Evolutionary conservation across 73 alveolate genomes (phyloP), one percentile per base, ranked within the genome.

Genomic region (Paramecium biaurelia): DNA sequence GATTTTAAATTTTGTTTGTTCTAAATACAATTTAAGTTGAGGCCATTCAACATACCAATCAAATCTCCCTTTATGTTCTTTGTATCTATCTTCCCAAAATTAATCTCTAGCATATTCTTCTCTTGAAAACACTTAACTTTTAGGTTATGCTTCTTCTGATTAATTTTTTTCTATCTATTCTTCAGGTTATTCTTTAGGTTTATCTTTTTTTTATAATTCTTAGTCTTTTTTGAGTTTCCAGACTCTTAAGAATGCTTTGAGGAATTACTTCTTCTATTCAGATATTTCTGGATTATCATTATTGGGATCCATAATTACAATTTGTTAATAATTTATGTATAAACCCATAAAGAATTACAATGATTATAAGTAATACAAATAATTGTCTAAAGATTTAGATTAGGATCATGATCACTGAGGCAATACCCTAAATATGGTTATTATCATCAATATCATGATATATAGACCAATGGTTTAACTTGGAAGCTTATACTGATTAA

Each of bases 31-130:
- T 35, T 79, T 79, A 8, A 79, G 43, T 45, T 79, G 10, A 24
- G 90, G 90, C 90, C 90, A 79, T 79, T 79, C 90, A 6, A 79
- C 74, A 79, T 79, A 79, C 90, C 90, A 79, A 26, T 79, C 90
- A 26, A 79, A 79, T 38, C 35, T 38, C 3, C 90, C 90, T 23
- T 79, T 79, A 79, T 79, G 90, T 34, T 79, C 90, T 24, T 79
- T 79, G 18, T 79, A 79, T 20, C 90, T 38, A 21, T 79, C 90
- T 10, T 79, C 90, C 90, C 90, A 79, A 24, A 79, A 79, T 43
- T 79, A 23, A 41, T 32, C 45, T 79, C 28, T 30, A 23, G 90
- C 90, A 42, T 79, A 79, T 42, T 79, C 90, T 14, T 79, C 72
- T 45, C 90, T 79, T 20, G 90, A 72, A 32, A 58, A 58, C 20